Percentiles rank a stretch among this genome's conserved stretches.
Conservation (phyloP, 257 asterid genomes). For the Plectranthus barbatus region DNA sequence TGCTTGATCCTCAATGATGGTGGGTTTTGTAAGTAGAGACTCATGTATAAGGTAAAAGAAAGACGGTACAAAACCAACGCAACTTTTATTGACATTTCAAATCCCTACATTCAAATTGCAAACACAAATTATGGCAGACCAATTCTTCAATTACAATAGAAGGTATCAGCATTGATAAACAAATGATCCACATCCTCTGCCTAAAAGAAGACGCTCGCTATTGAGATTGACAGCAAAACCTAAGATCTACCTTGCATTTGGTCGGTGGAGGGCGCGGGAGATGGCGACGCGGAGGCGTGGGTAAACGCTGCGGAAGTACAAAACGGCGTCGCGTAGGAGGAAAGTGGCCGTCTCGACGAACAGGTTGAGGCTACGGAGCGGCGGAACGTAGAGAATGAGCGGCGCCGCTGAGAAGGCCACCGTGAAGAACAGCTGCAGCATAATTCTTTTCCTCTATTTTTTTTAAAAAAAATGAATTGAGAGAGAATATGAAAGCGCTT, state of each 20-base stretch:
- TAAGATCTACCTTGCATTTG: slow-evolving; percentile 10
- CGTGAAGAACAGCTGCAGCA: slow-evolving; percentile 32
- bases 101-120: too few relatives aligned
- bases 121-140: too few relatives aligned
- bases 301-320: slow-evolving; percentile 9
- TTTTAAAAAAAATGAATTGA: background rate
- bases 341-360: background rate
- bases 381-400: background rate
- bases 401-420: slow-evolving; percentile 37
- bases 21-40: background rate
- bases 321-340: slow-evolving; percentile 7
- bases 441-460: background rate
- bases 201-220: too few relatives aligned
- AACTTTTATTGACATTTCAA: too few relatives aligned
- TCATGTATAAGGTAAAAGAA: background rate
- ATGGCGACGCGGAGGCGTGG: slow-evolving; percentile 20
- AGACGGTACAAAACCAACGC: background rate
- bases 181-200: background rate
- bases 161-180: slow-evolving; percentile 6
- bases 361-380: too few relatives aligned
- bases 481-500: too few relatives aligned
- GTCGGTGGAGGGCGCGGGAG: slow-evolving; percentile 19
- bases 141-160: background rate
- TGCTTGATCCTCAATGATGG: background rate
- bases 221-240: too few relatives aligned